Percentiles rank a stretch among this genome's conserved stretches.
These are phyloP conservation scores for Penicillium antarcticum DNA, from an alignment of 495 filamentous ascomycete genomes.

Conservation along the genomic window DNA sequence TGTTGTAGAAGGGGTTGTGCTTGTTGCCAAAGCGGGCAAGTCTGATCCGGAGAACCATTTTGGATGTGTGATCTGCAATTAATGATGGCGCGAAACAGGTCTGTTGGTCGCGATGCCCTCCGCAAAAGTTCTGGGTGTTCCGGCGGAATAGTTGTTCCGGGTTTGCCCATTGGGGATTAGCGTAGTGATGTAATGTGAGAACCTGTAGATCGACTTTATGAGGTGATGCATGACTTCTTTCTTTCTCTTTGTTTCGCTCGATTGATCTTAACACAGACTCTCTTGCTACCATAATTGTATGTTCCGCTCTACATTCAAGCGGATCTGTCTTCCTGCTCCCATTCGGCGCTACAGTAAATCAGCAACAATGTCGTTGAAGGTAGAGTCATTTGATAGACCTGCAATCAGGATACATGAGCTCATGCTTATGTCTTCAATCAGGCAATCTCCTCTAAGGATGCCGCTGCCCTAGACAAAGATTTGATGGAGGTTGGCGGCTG, in stretches of 20 bases:
- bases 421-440: slow-evolving; percentile 25
- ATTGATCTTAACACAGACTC: neutral
- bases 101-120: slow-evolving; percentile 10
- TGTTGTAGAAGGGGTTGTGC: slow-evolving; percentile 90
- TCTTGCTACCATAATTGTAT: slow-evolving; percentile 15
- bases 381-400: slow-evolving; percentile 7
- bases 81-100: neutral
- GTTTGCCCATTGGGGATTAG: slow-evolving; percentile 21
- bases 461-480: slow-evolving; percentile 84
- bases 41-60: slow-evolving; percentile 91
- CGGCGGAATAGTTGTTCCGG: slow-evolving; percentile 31
- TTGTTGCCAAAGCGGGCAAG: slow-evolving; percentile 90
- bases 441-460: slow-evolving; percentile 85
- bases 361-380: slow-evolving; percentile 42
- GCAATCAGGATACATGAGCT: neutral
- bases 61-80: slow-evolving; percentile 6
- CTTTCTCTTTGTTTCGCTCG: neutral
- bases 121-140: slow-evolving; percentile 27
- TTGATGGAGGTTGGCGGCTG: slow-evolving; percentile 92
- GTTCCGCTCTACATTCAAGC: slow-evolving; percentile 18
- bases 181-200: slow-evolving; percentile 30
- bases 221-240: neutral
- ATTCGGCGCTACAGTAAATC: slow-evolving; percentile 28
- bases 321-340: slow-evolving; percentile 3
- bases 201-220: slow-evolving; percentile 3